A percentile compares a stretch with the other conserved stretches of the same genome.
Evolutionary conservation across 2,329 filamentous ascomycete species (phyloP).

Genomic region (Tolypocladium tropicale): DNA sequence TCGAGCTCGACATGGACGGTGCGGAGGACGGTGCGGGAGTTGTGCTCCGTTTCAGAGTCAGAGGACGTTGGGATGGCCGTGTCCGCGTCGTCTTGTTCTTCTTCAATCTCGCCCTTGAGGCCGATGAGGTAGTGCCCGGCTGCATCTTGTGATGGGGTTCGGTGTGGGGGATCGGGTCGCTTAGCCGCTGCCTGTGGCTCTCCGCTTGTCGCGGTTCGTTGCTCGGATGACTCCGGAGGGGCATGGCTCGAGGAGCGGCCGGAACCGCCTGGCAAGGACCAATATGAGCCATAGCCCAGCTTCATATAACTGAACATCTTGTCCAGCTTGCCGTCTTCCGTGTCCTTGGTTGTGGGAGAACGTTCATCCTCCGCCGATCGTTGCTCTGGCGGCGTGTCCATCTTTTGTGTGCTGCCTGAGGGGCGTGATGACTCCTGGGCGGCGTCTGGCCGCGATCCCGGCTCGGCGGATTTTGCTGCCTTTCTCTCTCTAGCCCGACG

Average conservation of each 20-base stretch:
- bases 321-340: conserved; percentile 33
- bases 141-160: conserved; percentile 16
- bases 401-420: not conserved
- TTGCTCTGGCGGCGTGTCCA: not conserved
- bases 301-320: conserved; percentile 56
- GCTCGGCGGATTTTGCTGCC: conserved; percentile 8
- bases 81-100: conserved; percentile 22
- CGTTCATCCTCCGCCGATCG: not conserved
- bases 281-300: conserved; percentile 57
- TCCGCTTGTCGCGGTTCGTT: not conserved
- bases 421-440: not conserved
- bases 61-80: conserved; percentile 19
- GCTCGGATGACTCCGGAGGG: not conserved
- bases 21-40: conserved; percentile 50
- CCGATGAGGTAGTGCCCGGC: conserved; percentile 54
- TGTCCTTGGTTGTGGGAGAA: not conserved
- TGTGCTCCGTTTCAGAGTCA: conserved; percentile 23
- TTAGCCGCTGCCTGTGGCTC: not conserved
- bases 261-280: conserved; percentile 33
- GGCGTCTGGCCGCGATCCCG: not conserved
- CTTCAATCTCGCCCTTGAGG: conserved; percentile 53
- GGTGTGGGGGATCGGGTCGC: conserved; percentile 6
- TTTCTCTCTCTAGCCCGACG: conserved; percentile 37
- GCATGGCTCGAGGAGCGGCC: conserved; percentile 6
- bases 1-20: conserved; percentile 59